Conservation (phyloP, 2,329 filamentous ascomycete genomes). For the Ophiocordyceps camponoti-floridani region DNA sequence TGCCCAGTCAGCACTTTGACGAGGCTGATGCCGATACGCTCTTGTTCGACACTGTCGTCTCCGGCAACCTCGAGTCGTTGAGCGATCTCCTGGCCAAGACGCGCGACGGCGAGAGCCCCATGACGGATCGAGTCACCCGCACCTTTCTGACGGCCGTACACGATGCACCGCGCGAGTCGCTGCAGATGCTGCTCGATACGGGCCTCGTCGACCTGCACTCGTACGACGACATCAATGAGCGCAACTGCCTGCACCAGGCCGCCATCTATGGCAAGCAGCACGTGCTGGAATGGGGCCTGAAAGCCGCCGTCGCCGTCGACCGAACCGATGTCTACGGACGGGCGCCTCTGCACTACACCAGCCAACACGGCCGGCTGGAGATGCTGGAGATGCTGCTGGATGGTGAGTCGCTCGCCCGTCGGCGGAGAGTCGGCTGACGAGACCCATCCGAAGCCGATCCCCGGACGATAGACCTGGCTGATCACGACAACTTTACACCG, state of each 20-base stretch:
- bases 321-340: slow-evolving; percentile 85
- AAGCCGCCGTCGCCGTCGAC: slow-evolving; percentile 56
- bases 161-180: slow-evolving; percentile 60
- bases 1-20: slow-evolving; percentile 51
- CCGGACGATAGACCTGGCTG: slow-evolving; percentile 68
- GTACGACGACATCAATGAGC: slow-evolving; percentile 93
- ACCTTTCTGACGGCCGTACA: slow-evolving; percentile 83
- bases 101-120: slow-evolving; percentile 36
- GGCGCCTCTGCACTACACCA: slow-evolving; percentile 87
- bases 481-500: slow-evolving; percentile 95
- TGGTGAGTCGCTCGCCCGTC: slow-evolving; percentile 20
- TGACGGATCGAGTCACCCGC: slow-evolving; percentile 64
- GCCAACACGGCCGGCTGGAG: slow-evolving; percentile 77
- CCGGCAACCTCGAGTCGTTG: slow-evolving; percentile 60
- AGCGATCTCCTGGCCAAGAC: slow-evolving; percentile 68
- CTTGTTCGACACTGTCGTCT: slow-evolving; percentile 70
- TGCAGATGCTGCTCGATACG: slow-evolving; percentile 63
- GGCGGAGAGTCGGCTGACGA: neutral
- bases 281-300: slow-evolving; percentile 61
- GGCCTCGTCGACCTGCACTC: slow-evolving; percentile 76
- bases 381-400: slow-evolving; percentile 61
- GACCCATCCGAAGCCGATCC: slow-evolving; percentile 33
- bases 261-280: slow-evolving; percentile 77
- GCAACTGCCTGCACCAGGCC: slow-evolving; percentile 93
- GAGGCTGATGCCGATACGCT: slow-evolving; percentile 82